Evolutionary conservation across 768 basidiomycete species (phyloP).

Genomic region (Pleurotus salmoneostramineus): DNA sequence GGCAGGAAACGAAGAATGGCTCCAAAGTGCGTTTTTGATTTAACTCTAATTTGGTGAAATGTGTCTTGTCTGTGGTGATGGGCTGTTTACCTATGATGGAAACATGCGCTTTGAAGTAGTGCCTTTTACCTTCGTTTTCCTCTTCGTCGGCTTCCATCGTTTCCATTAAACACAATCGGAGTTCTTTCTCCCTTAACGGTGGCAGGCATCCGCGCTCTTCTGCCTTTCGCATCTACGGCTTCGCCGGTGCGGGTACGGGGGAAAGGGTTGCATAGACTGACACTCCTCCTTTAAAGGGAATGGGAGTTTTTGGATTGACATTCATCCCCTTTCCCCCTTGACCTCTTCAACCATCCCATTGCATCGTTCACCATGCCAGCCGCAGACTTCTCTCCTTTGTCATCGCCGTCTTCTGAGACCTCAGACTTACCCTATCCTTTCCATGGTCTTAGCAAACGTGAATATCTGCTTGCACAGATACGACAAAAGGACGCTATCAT

Average conservation of each 20-base stretch:
- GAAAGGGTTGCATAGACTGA: background rate
- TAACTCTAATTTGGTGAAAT: slow-evolving; percentile 14
- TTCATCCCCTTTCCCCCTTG: slow-evolving; percentile 17
- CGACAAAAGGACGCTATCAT: slow-evolving; percentile 87
- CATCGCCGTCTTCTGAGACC: slow-evolving; percentile 24
- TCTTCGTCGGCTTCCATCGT: slow-evolving; percentile 4
- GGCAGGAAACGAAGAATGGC: slow-evolving; percentile 74
- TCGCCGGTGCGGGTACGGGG: background rate
- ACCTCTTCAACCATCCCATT: slow-evolving; percentile 11
- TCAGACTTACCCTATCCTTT: slow-evolving; percentile 35
- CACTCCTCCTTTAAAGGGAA: slow-evolving; percentile 1
- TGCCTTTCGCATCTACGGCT: slow-evolving; percentile 7
- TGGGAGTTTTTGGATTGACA: background rate
- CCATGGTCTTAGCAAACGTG: slow-evolving; percentile 64
- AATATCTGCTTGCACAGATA: slow-evolving; percentile 82
- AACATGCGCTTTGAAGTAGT: background rate
- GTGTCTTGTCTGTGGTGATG: slow-evolving; percentile 1
- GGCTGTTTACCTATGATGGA: background rate
- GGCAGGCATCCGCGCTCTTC: slow-evolving; percentile 3
- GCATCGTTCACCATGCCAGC: slow-evolving; percentile 10
- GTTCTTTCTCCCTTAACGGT: background rate
- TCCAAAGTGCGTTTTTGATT: slow-evolving; percentile 65
- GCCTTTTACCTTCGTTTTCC: slow-evolving; percentile 7
- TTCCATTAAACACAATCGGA: background rate
- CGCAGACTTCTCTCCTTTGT: slow-evolving; percentile 20